These are phyloP conservation scores for Micractinium sp. DNA, from an alignment of 139 green algal genomes.

Conservation along the genomic window DNA sequence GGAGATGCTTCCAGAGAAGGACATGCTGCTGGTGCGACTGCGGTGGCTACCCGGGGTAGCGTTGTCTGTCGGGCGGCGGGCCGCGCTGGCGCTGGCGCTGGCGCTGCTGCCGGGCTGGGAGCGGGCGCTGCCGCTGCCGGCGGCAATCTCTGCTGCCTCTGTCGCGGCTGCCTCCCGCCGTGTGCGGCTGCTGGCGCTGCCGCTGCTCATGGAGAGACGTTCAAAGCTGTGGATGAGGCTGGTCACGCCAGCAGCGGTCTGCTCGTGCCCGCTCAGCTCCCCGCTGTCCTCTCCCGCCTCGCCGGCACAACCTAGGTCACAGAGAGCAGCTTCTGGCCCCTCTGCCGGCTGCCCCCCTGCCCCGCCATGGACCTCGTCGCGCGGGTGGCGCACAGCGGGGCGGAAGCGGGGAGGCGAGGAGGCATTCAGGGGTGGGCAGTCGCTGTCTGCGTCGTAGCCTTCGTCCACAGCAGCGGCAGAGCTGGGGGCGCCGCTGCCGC, in stretches of 20 bases:
- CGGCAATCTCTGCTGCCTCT: background rate
- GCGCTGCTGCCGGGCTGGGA: background rate
- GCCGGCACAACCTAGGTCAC: background rate
- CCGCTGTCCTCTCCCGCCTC: background rate
- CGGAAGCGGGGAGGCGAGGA: background rate
- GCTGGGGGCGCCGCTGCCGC: background rate
- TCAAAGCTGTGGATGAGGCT: background rate
- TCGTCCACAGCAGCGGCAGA: background rate
- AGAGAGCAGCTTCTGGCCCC: no score
- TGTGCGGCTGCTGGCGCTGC: background rate
- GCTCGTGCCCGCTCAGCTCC: no score
- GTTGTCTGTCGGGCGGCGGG: background rate
- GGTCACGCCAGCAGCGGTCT: background rate
- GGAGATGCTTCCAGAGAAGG: conserved; percentile 20
- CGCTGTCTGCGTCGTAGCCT: conserved; percentile 19
- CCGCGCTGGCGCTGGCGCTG: background rate
- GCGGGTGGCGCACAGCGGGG: background rate
- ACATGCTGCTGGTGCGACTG: background rate
- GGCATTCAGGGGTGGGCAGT: background rate
- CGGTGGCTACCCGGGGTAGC: background rate
- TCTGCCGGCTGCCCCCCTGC: background rate
- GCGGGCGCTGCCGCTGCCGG: background rate
- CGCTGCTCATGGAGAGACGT: background rate
- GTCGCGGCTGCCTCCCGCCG: background rate
- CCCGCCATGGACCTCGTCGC: background rate